These are phyloP conservation scores for Fusarium sublunatum DNA, from an alignment of 2,329 filamentous ascomycete genomes.

Conservation along the genomic window DNA sequence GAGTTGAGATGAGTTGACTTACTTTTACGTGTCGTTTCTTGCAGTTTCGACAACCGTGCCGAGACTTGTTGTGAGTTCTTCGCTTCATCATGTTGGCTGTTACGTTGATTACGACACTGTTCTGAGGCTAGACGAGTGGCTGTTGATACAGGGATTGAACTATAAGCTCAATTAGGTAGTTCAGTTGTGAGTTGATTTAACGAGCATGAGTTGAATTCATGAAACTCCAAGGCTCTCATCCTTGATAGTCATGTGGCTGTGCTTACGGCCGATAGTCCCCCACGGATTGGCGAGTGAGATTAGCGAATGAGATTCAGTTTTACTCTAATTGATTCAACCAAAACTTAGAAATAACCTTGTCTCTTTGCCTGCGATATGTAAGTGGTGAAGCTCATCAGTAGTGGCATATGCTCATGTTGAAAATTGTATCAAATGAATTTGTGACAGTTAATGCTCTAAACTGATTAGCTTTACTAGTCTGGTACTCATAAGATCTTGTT, in stretches of 20 bases:
- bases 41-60: conserved; percentile 43
- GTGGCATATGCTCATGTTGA: not conserved
- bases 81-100: conserved; percentile 35
- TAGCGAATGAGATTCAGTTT: conserved; percentile 8
- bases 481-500: not conserved
- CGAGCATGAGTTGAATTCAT: not conserved
- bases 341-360: not conserved
- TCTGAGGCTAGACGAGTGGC: fast-evolving
- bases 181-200: not conserved
- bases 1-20: not conserved
- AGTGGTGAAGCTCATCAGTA: not conserved
- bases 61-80: conserved; percentile 42
- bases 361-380: too few species aligned
- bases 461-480: not conserved
- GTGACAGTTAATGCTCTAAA: not conserved
- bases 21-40: conserved; percentile 45
- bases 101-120: not conserved
- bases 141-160: not conserved
- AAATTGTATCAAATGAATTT: not conserved
- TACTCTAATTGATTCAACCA: not conserved
- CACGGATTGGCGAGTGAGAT: conserved; percentile 13
- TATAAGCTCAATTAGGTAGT: not conserved
- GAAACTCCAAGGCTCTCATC: not conserved
- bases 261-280: conserved; percentile 20
- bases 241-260: conserved; percentile 32